Conservation (phyloP, 2,329 filamentous ascomycete species). For the Ramichloridium luteum region DNA sequence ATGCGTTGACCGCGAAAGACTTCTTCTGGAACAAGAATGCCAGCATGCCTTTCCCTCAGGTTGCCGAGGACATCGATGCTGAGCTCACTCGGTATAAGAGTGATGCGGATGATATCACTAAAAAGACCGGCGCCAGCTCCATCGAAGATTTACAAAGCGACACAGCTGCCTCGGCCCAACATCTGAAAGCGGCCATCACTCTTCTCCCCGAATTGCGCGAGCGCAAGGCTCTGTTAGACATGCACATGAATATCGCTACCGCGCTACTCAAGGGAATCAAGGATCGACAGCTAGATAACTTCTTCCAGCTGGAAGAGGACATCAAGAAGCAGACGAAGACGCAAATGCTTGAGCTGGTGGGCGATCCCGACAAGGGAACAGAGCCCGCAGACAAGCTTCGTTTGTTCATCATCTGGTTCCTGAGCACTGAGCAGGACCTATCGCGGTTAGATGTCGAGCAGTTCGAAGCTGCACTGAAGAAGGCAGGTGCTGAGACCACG, state of each 20-base stretch:
- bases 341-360: conserved; percentile 78
- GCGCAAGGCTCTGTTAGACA: conserved; percentile 83
- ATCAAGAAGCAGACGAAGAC: conserved; percentile 82
- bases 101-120: conserved; percentile 85
- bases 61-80: conserved; percentile 89
- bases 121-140: conserved; percentile 83
- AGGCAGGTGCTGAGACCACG: conserved; percentile 61
- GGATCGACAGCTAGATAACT: conserved; percentile 87
- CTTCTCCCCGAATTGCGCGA: conserved; percentile 83
- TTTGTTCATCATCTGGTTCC: conserved; percentile 91
- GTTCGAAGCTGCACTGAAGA: conserved; percentile 72
- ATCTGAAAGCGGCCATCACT: conserved; percentile 91
- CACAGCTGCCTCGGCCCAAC: conserved; percentile 76
- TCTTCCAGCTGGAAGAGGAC: conserved; percentile 87
- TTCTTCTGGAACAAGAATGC: conserved; percentile 97
- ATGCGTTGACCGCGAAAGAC: conserved; percentile 79
- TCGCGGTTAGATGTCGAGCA: conserved; percentile 68
- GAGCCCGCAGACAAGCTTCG: conserved; percentile 81
- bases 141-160: conserved; percentile 89
- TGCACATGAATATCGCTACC: conserved; percentile 98
- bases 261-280: conserved; percentile 74
- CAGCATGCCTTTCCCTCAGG: conserved; percentile 80
- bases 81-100: conserved; percentile 93
- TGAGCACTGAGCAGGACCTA: conserved; percentile 85
- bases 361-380: conserved; percentile 67